phyloP scores from a whole-genome alignment of 331 rosid species.

The Cydonia oblonga region DNA sequence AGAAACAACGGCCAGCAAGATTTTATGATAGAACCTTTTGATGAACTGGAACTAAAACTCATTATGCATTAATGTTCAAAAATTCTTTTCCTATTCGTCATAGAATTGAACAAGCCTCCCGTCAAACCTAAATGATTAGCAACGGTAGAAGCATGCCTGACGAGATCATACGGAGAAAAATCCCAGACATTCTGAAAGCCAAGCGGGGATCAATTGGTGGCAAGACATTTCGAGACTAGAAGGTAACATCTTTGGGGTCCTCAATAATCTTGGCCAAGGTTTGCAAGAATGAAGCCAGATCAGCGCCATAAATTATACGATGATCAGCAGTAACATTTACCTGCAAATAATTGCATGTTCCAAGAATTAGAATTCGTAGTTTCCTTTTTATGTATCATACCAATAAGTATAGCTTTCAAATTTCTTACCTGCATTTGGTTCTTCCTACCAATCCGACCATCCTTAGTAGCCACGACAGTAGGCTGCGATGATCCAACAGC shows the following conservation, averaged over 20 bases:
- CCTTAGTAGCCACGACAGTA: constrained; percentile 67
- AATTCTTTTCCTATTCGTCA: constrained; percentile 24
- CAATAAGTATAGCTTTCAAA: not conserved
- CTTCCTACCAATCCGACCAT: constrained; percentile 84
- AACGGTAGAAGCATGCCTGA: not conserved
- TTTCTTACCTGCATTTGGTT: constrained; percentile 86
- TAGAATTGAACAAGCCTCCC: constrained; percentile 5
- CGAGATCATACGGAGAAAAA: not conserved
- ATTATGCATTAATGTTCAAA: constrained; percentile 26
- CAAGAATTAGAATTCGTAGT: constrained; percentile 12
- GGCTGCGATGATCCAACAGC: constrained; percentile 91
- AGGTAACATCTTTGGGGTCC: constrained; percentile 93
- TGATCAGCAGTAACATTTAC: constrained; percentile 96
- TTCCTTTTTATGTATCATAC: not conserved
- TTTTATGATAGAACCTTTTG: not conserved
- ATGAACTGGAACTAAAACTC: constrained; percentile 22
- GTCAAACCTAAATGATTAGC: not conserved
- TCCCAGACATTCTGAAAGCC: not conserved
- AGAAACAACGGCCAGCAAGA: not conserved
- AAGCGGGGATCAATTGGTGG: not conserved
- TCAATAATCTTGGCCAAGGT: constrained; percentile 76
- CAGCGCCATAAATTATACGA: constrained; percentile 87
- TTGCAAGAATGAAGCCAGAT: constrained; percentile 89
- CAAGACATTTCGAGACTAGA: constrained; percentile 31
- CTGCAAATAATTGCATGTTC: constrained; percentile 31